Evolutionary conservation across 768 basidiomycete species (phyloP).

Genomic region (Hypholoma fasciculare): DNA sequence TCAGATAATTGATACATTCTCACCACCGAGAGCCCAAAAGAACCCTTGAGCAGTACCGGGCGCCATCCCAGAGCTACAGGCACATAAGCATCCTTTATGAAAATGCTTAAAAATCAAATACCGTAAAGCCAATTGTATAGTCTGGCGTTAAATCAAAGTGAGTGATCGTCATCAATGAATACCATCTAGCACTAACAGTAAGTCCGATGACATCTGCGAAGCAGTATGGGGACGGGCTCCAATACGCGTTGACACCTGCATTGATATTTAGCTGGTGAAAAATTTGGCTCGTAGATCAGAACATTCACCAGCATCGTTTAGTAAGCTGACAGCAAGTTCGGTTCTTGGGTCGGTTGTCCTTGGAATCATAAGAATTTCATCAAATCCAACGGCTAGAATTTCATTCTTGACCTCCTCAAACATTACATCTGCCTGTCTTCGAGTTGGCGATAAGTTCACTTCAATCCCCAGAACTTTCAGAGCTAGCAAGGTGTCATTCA

Average conservation of each 20-base stretch:
- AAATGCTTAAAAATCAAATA: constrained; percentile 21
- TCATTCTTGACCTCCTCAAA: constrained; percentile 73
- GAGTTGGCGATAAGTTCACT: constrained; percentile 51
- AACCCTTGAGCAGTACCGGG: constrained; percentile 71
- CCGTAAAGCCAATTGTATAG: constrained; percentile 64
- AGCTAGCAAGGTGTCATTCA: constrained; percentile 59
- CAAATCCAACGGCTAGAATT: constrained; percentile 68
- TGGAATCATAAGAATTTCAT: constrained; percentile 63
- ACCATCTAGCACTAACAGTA: constrained; percentile 44
- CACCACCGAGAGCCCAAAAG: constrained; percentile 71
- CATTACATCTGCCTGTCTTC: constrained; percentile 57
- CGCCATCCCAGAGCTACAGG: constrained; percentile 60
- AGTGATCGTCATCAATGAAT: neutral
- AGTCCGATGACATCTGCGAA: constrained; percentile 66
- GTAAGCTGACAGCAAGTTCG: constrained; percentile 62
- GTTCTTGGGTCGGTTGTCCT: constrained; percentile 57
- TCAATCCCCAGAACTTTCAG: constrained; percentile 64
- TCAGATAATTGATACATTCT: constrained; percentile 3
- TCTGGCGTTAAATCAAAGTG: constrained; percentile 35
- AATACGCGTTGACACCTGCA: constrained; percentile 68
- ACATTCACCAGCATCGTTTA: constrained; percentile 64
- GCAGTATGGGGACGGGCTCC: constrained; percentile 56
- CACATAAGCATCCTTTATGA: neutral
- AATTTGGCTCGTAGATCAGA: too few relatives aligned
- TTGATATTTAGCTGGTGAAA: neutral